Base-by-base conservation (phyloP, 441 rosid genomes). In the Adansonia madagascariensis region DNA sequence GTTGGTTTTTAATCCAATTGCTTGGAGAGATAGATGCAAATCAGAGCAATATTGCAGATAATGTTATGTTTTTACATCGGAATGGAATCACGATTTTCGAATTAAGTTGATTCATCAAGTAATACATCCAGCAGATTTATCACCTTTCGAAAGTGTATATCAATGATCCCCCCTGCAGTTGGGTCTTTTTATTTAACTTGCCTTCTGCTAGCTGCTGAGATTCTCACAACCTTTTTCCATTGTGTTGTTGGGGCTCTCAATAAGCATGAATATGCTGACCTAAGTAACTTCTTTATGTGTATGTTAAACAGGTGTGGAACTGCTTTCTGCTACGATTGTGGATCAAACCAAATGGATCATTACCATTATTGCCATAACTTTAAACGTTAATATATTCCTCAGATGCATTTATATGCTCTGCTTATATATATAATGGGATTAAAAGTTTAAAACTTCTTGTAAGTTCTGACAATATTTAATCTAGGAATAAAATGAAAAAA, bases 291-390 rank as follows among this genome's bases (percentile, higher is more conserved):
- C 31, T 27, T 31, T 18, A 0, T 73, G 14, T 22, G 14, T 60
- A 7, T 49, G n/a, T 14, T 76, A 6, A 60, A 56, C 83, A 88
- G 96, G 82, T 91, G 94, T 77, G 89, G 88, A 27, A 63, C 82
- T 56, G 82, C 80, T 64, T 90, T 90, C 80, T 87, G 92, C 68
- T 91, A 90, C 82, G 55, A 55, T 3, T 91, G 95, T 76, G 91
- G 91, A 78, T 18, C 77, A 44, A 53, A 78, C 39, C 60, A 75
- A 0, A 66, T 24, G 44, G 80, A 64, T 72, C 0, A 1, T 15
- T 0, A 76, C 17, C 90, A 91, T 76, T 81, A 60, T 71, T 91
- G 92, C 65, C 9, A 44, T 10, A 24, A 14, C 2, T 91, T 92
- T 67, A 80, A 22, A 71, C 67, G 63, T 77, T 87, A 74, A 82